Percentiles rank a stretch among this genome's conserved stretches.
Conservation (phyloP, 805 yeast genomes). For the Kodamaea restingae region DNA sequence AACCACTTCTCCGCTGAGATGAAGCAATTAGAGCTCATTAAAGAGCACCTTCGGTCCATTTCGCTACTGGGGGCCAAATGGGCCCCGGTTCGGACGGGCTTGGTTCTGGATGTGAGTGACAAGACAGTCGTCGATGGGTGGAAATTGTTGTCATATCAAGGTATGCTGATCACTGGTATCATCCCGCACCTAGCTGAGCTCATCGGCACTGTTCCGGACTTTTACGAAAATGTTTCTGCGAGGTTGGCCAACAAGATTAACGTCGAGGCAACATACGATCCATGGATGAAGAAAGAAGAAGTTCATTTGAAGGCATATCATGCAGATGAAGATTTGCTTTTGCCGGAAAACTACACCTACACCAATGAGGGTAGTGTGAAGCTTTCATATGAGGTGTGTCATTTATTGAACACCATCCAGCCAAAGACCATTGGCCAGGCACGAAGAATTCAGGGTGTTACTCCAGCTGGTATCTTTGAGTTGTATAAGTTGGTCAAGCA, state of each 20-base stretch:
- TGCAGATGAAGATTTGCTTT: constrained; percentile 70
- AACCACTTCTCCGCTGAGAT: constrained; percentile 41
- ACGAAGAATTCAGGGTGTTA: constrained; percentile 87
- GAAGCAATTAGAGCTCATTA: constrained; percentile 40
- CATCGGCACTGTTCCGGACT: constrained; percentile 21
- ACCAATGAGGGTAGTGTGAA: constrained; percentile 43
- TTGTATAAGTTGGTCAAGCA: constrained; percentile 52
- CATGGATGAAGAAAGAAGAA: constrained; percentile 70
- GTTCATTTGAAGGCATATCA: constrained; percentile 71
- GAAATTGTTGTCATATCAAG: constrained; percentile 62
- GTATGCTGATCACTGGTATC: constrained; percentile 27
- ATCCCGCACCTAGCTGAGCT: constrained; percentile 25
- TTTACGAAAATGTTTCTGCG: constrained; percentile 19
- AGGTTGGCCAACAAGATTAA: constrained; percentile 59
- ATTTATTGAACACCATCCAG: constrained; percentile 63
- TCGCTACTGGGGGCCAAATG: constrained; percentile 58
- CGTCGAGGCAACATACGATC: constrained; percentile 79
- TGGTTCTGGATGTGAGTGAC: constrained; percentile 46
- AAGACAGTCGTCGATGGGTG: constrained; percentile 50
- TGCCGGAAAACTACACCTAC: constrained; percentile 73
- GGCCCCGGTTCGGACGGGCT: constrained; percentile 46
- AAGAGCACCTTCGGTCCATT: constrained; percentile 42
- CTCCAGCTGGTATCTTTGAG: constrained; percentile 88
- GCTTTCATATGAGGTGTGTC: constrained; percentile 73
- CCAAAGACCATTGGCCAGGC: constrained; percentile 96